Evolutionary conservation across 2,329 filamentous ascomycete genomes (phyloP), one percentile per base, ranked within the genome.

Genomic region (Alternaria brassicae): DNA sequence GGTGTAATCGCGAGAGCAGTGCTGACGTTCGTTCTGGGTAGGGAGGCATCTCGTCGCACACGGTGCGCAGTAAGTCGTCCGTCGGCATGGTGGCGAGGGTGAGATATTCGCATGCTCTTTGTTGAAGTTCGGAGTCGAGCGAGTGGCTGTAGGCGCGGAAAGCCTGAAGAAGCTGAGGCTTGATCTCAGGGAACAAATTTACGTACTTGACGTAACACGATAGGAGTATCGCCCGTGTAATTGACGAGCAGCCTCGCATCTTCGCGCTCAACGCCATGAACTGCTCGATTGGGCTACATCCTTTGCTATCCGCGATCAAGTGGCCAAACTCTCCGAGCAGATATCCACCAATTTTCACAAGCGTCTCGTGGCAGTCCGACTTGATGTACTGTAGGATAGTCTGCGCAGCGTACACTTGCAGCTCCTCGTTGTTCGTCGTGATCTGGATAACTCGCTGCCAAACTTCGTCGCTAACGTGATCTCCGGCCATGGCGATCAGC

Each of bases 401-500:
- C 74, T 96, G 92, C 4, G 95, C 93, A 1, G 95, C 95, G 75
- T 99, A 99, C 0, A 97, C 90, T 79, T 99, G 95, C 10, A 99
- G 85, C 77, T 98, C 94, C 78, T 99, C 95, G 78, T 99, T 99
- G 82, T 99, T 99, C 54, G 95, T 98, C 59, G 98, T 93, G 69
- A 99, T 98, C 77, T 99, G 95, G 63, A 97, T 97, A 56, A 99
- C 94, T 70, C 95, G 89, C 77, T 99, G 95, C 95, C 95, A 99
- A 17, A 99, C 95, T 80, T 99, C 95, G 65, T 99, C 96, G 78
- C 94, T 98, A 68, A 99, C 94, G 77, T 99, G 95, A 73, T 99
- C 95, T 67, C 95, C 95, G 3, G 96, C 95, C 88, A 98, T 93
- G 58, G 94, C 93, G 59, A 99, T 93, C 52, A 99, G 86, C 56